phyloP scores from a whole-genome alignment of 2,329 filamentous ascomycete genomes.

The Dothistroma pini region DNA sequence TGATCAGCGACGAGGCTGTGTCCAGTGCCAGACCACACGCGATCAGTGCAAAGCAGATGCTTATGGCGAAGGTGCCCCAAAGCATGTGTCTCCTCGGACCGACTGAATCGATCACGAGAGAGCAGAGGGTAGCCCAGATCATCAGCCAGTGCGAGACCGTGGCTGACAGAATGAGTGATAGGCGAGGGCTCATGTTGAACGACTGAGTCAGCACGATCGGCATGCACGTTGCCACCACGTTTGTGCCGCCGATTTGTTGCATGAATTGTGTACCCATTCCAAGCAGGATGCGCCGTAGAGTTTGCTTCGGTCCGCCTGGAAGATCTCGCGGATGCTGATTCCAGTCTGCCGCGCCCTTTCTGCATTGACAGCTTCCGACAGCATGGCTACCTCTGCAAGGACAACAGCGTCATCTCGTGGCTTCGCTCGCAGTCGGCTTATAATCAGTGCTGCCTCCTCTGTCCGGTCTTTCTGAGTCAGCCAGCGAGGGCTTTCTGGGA shows the following conservation, averaged over 20 bases:
- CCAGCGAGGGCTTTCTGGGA: constrained; percentile 22
- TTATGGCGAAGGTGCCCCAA: neutral
- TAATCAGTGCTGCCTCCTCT: constrained; percentile 18
- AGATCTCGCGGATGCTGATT: neutral
- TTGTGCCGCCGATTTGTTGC: neutral
- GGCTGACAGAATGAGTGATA: neutral
- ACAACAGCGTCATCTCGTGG: neutral
- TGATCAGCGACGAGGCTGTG: neutral
- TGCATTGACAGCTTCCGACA: neutral
- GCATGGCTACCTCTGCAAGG: neutral
- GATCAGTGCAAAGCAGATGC: neutral
- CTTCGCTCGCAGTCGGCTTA: constrained; percentile 3
- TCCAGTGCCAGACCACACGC: neutral
- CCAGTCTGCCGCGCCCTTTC: neutral
- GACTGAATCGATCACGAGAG: too few relatives aligned
- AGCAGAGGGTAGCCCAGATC: neutral
- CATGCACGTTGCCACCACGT: neutral
- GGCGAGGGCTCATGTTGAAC: neutral
- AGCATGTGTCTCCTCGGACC: neutral
- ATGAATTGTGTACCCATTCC: neutral
- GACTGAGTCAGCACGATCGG: neutral
- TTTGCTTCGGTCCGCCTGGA: neutral
- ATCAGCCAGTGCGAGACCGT: neutral
- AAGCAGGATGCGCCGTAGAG: too few relatives aligned
- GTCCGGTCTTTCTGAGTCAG: constrained; percentile 14